These are phyloP conservation scores for Corynascus novoguineensis DNA, from an alignment of 495 filamentous ascomycete species.

Conservation along the genomic window DNA sequence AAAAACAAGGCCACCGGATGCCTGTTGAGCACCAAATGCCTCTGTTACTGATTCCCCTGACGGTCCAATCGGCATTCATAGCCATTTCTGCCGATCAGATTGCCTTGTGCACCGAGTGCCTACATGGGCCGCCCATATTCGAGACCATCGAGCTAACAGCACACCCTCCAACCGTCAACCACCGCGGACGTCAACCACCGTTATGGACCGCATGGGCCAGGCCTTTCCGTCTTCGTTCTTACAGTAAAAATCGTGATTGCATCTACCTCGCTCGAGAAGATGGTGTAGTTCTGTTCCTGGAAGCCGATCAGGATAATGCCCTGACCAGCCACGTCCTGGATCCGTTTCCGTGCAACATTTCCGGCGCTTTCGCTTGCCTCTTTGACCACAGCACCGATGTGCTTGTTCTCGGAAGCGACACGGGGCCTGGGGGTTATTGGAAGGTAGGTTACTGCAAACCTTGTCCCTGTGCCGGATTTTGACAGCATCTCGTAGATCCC, in stretches of 20 bases:
- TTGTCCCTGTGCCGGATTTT: slow-evolving; percentile 7
- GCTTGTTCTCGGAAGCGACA: slow-evolving; percentile 72
- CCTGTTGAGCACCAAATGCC: slow-evolving; percentile 57
- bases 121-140: slow-evolving; percentile 46
- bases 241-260: slow-evolving; percentile 57
- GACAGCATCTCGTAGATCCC: slow-evolving; percentile 27
- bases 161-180: slow-evolving; percentile 29
- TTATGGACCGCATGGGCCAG: slow-evolving; percentile 66
- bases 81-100: slow-evolving; percentile 55
- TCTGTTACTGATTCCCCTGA: slow-evolving; percentile 63
- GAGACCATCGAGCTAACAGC: slow-evolving; percentile 30
- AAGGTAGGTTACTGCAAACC: slow-evolving; percentile 43
- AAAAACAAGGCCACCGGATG: slow-evolving; percentile 47
- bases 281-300: slow-evolving; percentile 63
- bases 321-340: slow-evolving; percentile 41
- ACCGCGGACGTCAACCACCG: slow-evolving; percentile 38
- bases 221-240: slow-evolving; percentile 55
- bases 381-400: slow-evolving; percentile 58
- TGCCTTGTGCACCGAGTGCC: slow-evolving; percentile 53
- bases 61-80: slow-evolving; percentile 58
- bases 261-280: slow-evolving; percentile 79
- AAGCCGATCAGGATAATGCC: slow-evolving; percentile 52
- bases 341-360: slow-evolving; percentile 56
- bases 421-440: slow-evolving; percentile 74
- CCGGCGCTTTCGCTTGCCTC: slow-evolving; percentile 58